Conservation (phyloP, 306 rosid species). For the Inga oerstediana region DNA sequence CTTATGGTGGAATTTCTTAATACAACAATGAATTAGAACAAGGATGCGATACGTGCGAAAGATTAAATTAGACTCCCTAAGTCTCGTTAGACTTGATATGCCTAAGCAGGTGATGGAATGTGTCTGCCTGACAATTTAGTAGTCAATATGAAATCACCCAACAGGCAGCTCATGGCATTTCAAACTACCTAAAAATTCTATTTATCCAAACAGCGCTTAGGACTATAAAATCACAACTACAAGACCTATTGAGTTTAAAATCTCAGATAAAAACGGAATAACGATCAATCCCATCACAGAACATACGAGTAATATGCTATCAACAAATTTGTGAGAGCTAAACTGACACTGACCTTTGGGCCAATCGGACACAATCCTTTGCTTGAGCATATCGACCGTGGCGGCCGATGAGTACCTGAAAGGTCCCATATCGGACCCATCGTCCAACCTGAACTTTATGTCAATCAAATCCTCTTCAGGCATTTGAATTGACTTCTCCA, state of each 20-base stretch:
- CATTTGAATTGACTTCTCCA: conserved; percentile 49
- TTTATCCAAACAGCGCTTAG: background rate
- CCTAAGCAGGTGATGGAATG: conserved; percentile 5
- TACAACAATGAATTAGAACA: background rate
- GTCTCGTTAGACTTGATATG: background rate
- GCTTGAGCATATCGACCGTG: conserved; percentile 77
- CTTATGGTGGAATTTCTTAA: background rate
- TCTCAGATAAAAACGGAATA: conserved; percentile 9
- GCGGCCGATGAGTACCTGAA: conserved; percentile 70
- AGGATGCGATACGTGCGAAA: background rate
- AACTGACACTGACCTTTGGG: conserved; percentile 59
- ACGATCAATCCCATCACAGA: background rate
- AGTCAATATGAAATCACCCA: conserved; percentile 2
- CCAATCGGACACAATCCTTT: conserved; percentile 77
- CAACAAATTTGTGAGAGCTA: background rate
- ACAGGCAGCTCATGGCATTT: background rate
- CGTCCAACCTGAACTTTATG: conserved; percentile 71
- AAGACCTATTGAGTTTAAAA: conserved; percentile 10
- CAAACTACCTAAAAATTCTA: background rate
- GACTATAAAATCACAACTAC: background rate
- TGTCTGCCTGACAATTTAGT: background rate
- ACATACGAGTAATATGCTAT: background rate
- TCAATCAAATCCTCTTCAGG: conserved; percentile 74
- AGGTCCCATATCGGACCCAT: conserved; percentile 74
- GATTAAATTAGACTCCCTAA: conserved; percentile 25